Conservation (phyloP, 257 asterid genomes). For the Scutellaria baicalensis region DNA sequence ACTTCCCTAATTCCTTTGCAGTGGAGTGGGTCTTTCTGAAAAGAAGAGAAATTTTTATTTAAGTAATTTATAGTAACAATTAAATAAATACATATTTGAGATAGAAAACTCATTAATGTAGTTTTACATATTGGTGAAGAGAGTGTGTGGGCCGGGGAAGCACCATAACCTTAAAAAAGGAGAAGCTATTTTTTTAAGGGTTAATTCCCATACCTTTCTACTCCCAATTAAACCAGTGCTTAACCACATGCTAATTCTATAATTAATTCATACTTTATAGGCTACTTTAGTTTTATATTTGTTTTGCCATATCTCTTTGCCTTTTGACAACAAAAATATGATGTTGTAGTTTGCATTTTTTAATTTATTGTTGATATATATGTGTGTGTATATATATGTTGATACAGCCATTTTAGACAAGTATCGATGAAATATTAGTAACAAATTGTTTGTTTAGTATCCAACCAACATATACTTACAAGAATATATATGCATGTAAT, state of each 20-base stretch:
- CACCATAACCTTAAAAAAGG: constrained; percentile 20
- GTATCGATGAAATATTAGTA: no score
- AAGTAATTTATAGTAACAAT: background rate
- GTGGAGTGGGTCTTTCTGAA: constrained; percentile 24
- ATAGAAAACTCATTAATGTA: background rate
- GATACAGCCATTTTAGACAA: no score
- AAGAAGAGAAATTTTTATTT: constrained; percentile 12
- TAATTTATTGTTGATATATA: no score
- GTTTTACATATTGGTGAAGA: background rate
- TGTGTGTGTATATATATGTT: no score
- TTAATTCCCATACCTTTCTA: constrained; percentile 23
- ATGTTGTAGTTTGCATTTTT: background rate
- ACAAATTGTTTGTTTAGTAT: no score
- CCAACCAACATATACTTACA: no score
- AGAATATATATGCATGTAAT: no score
- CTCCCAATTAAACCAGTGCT: constrained; percentile 29
- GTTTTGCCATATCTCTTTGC: background rate
- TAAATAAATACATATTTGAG: background rate
- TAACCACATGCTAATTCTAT: constrained; percentile 23
- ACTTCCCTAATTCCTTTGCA: constrained; percentile 26
- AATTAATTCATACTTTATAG: background rate
- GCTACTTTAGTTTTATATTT: background rate
- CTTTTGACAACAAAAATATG: no score
- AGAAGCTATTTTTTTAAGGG: constrained; percentile 2
- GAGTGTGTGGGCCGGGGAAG: background rate